These are phyloP conservation scores for Pseudozyma sp. DNA, from an alignment of 1,284 basidiomycete species.

Conservation along the genomic window DNA sequence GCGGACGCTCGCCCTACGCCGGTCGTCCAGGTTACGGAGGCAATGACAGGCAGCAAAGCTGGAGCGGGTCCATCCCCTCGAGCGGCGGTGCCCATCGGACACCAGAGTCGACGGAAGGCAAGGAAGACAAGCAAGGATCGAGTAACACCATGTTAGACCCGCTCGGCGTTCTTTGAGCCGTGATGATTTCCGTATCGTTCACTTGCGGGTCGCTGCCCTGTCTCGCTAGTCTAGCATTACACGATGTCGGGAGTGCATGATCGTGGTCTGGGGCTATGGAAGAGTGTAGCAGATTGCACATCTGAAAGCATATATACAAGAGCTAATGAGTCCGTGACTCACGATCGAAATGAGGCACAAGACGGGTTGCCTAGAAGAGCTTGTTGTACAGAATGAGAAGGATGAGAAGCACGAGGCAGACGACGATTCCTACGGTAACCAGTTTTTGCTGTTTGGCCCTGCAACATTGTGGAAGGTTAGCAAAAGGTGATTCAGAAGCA, in stretches of 20 bases:
- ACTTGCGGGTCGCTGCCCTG: not conserved
- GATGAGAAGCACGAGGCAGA: constrained; percentile 66
- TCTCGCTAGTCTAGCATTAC: not conserved
- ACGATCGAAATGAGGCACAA: not conserved
- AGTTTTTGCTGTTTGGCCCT: constrained; percentile 68
- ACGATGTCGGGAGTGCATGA: not conserved
- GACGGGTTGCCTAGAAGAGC: constrained; percentile 33
- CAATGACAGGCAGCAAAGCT: constrained; percentile 16
- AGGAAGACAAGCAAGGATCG: constrained; percentile 4
- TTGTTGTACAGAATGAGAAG: constrained; percentile 67
- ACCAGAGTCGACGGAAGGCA: not conserved
- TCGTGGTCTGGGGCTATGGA: too few relatives aligned
- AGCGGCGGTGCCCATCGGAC: not conserved
- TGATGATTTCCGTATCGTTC: not conserved
- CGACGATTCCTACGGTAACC: constrained; percentile 63
- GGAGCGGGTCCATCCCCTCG: constrained; percentile 3
- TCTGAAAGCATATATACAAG: constrained; percentile 5
- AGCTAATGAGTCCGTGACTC: not conserved
- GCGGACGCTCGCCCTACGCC: not conserved
- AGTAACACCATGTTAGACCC: constrained; percentile 28
- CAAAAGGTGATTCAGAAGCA: not conserved
- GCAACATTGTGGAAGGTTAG: constrained; percentile 6
- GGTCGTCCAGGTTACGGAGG: constrained; percentile 4
- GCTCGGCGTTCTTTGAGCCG: constrained; percentile 26
- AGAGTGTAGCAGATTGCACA: not conserved